Percentiles rank a stretch among this genome's conserved stretches.
These are phyloP conservation scores for Dactylorhiza incarnata DNA, from an alignment of 106 monocot genomes.

Conservation along the genomic window DNA sequence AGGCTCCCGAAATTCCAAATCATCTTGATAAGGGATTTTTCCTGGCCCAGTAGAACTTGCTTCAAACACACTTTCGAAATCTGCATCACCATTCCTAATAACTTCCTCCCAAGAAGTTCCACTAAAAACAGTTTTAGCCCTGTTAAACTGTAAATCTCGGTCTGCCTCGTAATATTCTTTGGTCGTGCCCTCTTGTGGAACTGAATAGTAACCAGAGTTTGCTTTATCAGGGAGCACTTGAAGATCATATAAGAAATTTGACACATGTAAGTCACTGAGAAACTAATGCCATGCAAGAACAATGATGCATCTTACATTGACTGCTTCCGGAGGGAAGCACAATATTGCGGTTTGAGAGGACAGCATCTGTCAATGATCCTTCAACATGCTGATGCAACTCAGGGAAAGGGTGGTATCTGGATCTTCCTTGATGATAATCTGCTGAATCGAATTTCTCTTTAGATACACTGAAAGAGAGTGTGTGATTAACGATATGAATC, in stretches of 20 bases:
- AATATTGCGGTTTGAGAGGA: constrained; percentile 10
- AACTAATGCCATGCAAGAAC: not conserved
- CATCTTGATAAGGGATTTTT: constrained; percentile 10
- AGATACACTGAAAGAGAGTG: constrained; percentile 81
- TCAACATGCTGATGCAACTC: constrained; percentile 40
- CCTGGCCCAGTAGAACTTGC: constrained; percentile 14
- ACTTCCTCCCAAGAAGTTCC: constrained; percentile 44
- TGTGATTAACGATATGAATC: constrained; percentile 76
- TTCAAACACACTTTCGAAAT: constrained; percentile 23
- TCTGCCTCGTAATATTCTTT: constrained; percentile 33
- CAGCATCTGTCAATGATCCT: constrained; percentile 23
- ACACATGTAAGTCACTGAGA: not conserved
- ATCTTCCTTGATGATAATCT: constrained; percentile 64
- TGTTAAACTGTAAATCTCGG: constrained; percentile 24
- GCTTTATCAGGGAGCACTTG: constrained; percentile 23
- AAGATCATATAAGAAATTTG: constrained; percentile 25
- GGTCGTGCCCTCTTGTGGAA: constrained; percentile 34
- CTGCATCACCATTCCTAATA: constrained; percentile 23
- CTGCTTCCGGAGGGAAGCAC: constrained; percentile 1
- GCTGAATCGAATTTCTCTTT: constrained; percentile 88
- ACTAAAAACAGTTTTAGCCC: constrained; percentile 33
- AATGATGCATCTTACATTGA: constrained; percentile 9
- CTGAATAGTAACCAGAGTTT: constrained; percentile 23
- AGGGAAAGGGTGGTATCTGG: constrained; percentile 83
- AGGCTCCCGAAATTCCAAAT: constrained; percentile 21